Percentiles rank a stretch among this genome's conserved stretches.
These are phyloP conservation scores for Blastosporella zonata DNA, from an alignment of 1,284 basidiomycete species.

Conservation along the genomic window DNA sequence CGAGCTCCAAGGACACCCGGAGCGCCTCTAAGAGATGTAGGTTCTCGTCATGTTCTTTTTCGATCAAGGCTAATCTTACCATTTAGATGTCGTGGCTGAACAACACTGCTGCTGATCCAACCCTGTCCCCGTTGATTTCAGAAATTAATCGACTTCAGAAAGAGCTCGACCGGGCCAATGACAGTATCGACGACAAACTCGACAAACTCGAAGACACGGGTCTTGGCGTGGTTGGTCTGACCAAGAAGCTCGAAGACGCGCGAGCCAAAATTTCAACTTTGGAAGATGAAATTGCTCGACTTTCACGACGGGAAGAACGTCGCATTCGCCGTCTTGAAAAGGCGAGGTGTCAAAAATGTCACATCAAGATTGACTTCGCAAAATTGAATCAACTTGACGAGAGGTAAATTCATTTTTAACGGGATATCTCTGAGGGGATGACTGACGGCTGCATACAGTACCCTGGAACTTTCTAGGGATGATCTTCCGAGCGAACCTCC, in stretches of 20 bases:
- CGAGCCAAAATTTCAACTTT: conserved; percentile 51
- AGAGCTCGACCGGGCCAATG: conserved; percentile 74
- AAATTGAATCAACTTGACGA: conserved; percentile 51
- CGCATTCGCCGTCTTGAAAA: conserved; percentile 54
- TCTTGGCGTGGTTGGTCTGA: conserved; percentile 63
- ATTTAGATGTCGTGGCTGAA: conserved; percentile 70
- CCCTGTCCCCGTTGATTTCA: conserved; percentile 52
- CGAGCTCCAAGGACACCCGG: conserved; percentile 74
- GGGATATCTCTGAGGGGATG: neutral
- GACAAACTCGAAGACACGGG: conserved; percentile 80
- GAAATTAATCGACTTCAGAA: conserved; percentile 67
- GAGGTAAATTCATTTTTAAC: conserved; percentile 41
- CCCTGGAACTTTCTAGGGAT: conserved; percentile 46
- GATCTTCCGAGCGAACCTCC: conserved; percentile 53
- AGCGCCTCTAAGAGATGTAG: conserved; percentile 71
- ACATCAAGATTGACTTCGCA: conserved; percentile 53
- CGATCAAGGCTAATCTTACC: conserved; percentile 7
- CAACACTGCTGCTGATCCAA: conserved; percentile 50
- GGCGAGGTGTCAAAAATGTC: conserved; percentile 63
- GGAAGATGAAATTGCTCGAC: conserved; percentile 64
- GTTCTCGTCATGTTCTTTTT: conserved; percentile 22
- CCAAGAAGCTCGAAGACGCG: conserved; percentile 69
- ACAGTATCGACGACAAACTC: conserved; percentile 81
- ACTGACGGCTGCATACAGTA: conserved; percentile 35
- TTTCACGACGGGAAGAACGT: conserved; percentile 64